These are phyloP conservation scores for Globisporangium radiosum DNA, from an alignment of 352 stramenopile species.

Conservation along the genomic window DNA sequence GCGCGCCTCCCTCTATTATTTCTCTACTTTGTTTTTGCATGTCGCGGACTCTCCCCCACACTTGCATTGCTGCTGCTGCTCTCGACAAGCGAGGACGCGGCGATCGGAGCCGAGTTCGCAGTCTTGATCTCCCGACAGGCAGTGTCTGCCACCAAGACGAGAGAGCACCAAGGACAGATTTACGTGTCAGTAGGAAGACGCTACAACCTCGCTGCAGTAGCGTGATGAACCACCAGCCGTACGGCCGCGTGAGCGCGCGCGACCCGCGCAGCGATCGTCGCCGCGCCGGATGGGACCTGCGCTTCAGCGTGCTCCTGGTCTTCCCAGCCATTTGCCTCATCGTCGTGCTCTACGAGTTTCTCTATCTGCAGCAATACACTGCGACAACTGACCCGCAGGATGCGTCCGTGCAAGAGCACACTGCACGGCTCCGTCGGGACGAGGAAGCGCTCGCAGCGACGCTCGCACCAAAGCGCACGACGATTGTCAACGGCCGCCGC, in stretches of 20 bases:
- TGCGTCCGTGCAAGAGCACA: slow-evolving; percentile 19
- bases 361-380: slow-evolving; percentile 70
- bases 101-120: too few species aligned
- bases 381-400: slow-evolving; percentile 23
- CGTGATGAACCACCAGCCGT: slow-evolving; percentile 23
- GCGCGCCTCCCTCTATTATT: too few species aligned
- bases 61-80: too few species aligned
- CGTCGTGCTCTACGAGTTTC: slow-evolving; percentile 74
- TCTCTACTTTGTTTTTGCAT: too few species aligned
- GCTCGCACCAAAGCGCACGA: slow-evolving; percentile 17
- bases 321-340: slow-evolving; percentile 64
- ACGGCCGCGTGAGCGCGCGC: slow-evolving; percentile 52
- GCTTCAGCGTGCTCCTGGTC: slow-evolving; percentile 56
- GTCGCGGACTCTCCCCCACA: too few species aligned
- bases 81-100: too few species aligned
- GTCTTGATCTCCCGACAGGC: too few species aligned
- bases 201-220: too few species aligned
- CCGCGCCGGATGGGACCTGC: slow-evolving; percentile 39
- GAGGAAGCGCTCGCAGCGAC: slow-evolving; percentile 13
- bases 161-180: too few species aligned
- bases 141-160: too few species aligned
- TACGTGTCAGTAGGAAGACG: too few species aligned
- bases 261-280: slow-evolving; percentile 24
- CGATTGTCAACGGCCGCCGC: slow-evolving; percentile 48
- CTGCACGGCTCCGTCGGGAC: slow-evolving; percentile 21